Base-by-base conservation (phyloP, 208 protist genomes). In the Leishmania aethiopica region DNA sequence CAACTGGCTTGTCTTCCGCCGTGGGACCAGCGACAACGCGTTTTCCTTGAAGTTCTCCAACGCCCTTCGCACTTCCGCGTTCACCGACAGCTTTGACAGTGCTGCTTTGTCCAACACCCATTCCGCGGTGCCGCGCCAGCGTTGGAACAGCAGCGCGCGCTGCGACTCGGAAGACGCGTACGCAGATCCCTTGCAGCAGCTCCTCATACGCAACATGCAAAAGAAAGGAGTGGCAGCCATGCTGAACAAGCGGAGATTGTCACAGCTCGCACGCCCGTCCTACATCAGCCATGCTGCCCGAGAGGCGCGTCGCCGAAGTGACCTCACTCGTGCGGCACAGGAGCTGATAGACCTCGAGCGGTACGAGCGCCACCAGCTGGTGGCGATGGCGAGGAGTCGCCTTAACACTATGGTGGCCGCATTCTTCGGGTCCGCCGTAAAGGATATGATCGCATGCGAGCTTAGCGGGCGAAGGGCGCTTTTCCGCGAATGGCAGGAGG, bases 1-100 rank as follows among this genome's bases (percentile, higher is more conserved):
- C 5, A 84, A 86, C 22, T 91, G 87, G 78, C 81, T 78, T 22
- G 71, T 92, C 13, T 92, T 93, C 69, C 92, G 92, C 19, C 85
- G 86, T 60, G 89, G 92, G 47, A 84, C 75, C 17, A 85, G 76
- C 17, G 89, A 93, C 49, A 91, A 92, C 57, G 82, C 82, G 17
- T 82, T 85, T 47, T 79, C 82, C 15, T 66, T 85, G 40, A 80
- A 71, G 81, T 90, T 90, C 74, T 76, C 87, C 55, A 85, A 81
- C 51, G 66, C 84, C 17, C 80, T 90, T 15, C 87, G 87, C 40
- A n/a, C 49, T 40, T 62, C 62, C 0, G 17, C 22, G 0, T 10
- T 49, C 8, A 28, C 77, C 8, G 73, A 76, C 62, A 82, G 73
- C 75, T 1, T 60, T 62, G 64, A 70, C 64, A 80, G 73, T 13